Conservation (phyloP, 1,284 basidiomycete genomes). For the Leccinum subatratum region DNA sequence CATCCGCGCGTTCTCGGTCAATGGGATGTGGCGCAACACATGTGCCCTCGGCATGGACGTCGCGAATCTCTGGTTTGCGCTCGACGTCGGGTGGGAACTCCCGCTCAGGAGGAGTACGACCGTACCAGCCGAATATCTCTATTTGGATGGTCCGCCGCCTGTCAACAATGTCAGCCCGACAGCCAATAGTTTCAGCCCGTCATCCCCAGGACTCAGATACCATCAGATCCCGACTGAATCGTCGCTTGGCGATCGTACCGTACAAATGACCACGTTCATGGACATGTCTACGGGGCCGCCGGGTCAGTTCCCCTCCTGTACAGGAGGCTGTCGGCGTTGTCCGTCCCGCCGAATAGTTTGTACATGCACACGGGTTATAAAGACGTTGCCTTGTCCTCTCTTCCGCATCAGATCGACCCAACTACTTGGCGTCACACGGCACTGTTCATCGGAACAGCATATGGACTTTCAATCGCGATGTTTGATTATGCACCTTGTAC, state of each 20-base stretch:
- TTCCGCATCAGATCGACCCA: constrained; percentile 14
- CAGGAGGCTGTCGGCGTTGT: constrained; percentile 20
- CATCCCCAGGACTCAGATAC: constrained; percentile 49
- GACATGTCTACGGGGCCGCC: constrained; percentile 36
- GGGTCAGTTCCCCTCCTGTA: constrained; percentile 29
- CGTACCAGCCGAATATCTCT: constrained; percentile 16
- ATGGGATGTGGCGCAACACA: no score
- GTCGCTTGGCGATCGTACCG: constrained; percentile 47
- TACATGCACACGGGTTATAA: constrained; percentile 23
- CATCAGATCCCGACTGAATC: constrained; percentile 56
- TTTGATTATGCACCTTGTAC: constrained; percentile 11
- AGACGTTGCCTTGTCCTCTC: constrained; percentile 8
- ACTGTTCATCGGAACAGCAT: constrained; percentile 10
- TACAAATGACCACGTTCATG: constrained; percentile 49
- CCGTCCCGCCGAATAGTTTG: constrained; percentile 15
- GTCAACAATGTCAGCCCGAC: constrained; percentile 19
- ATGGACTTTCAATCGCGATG: constrained; percentile 22
- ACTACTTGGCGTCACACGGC: constrained; percentile 16
- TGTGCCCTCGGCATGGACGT: no score
- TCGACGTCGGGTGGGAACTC: no score
- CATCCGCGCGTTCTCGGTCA: no score
- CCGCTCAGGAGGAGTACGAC: constrained; percentile 28
- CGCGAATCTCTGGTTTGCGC: no score
- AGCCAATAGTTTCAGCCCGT: constrained; percentile 34
- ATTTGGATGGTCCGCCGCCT: constrained; percentile 14